These are phyloP conservation scores for Monoraphidium neglectum DNA, from an alignment of 139 green algal genomes.

Conservation along the genomic window DNA sequence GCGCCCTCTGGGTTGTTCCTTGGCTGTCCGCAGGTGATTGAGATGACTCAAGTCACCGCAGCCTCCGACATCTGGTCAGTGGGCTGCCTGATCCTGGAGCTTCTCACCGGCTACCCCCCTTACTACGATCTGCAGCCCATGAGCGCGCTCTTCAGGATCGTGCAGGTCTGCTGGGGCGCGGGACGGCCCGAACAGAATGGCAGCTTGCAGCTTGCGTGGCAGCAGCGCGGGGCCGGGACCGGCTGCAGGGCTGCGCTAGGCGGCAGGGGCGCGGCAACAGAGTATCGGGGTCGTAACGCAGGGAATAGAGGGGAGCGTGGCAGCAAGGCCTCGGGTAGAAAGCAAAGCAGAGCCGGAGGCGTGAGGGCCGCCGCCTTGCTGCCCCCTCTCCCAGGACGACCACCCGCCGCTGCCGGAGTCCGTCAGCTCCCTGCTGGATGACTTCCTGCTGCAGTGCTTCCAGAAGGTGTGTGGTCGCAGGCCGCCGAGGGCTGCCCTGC, in stretches of 20 bases:
- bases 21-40: slow-evolving; percentile 76
- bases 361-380: no score
- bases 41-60: slow-evolving; percentile 88
- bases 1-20: background rate
- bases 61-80: slow-evolving; percentile 96
- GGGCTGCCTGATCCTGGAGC: slow-evolving; percentile 94
- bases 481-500: no score
- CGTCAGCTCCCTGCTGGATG: slow-evolving; percentile 68
- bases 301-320: no score
- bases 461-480: slow-evolving; percentile 87
- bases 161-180: slow-evolving; percentile 50
- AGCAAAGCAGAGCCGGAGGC: no score
- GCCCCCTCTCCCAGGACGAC: slow-evolving; percentile 69
- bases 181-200: background rate
- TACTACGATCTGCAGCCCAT: slow-evolving; percentile 97
- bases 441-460: slow-evolving; percentile 94
- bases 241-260: no score
- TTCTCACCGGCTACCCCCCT: slow-evolving; percentile 91
- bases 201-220: no score
- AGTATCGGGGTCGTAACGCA: no score
- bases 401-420: slow-evolving; percentile 83
- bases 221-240: no score
- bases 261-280: no score
- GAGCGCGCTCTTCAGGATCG: slow-evolving; percentile 94
- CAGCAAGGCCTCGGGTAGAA: no score